phyloP scores from a whole-genome alignment of 2,329 filamentous ascomycete species.

The Colletotrichum orchidophilum region DNA sequence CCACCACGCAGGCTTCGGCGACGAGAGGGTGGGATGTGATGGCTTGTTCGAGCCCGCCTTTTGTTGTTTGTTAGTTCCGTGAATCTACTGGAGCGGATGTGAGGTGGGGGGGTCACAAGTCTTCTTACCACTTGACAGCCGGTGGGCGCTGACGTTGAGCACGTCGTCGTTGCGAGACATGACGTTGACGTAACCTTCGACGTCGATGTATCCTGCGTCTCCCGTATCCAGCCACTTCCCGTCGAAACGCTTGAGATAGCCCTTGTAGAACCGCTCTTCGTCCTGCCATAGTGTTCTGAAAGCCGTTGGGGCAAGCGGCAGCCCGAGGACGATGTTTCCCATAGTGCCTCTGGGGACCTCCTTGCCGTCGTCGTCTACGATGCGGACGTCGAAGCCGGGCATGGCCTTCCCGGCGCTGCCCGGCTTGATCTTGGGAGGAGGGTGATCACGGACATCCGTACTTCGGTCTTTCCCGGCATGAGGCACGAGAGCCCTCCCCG shows the following conservation, averaged over 20 bases:
- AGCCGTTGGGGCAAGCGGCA: conserved; percentile 85
- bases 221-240: conserved; percentile 91
- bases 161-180: conserved; percentile 82
- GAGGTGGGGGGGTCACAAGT: not conserved
- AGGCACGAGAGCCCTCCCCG: conserved; percentile 64
- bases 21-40: conserved; percentile 83
- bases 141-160: conserved; percentile 94
- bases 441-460: conserved; percentile 49
- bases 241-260: conserved; percentile 84
- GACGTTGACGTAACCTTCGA: conserved; percentile 72
- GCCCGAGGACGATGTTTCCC: conserved; percentile 89
- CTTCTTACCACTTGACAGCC: conserved; percentile 81
- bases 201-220: conserved; percentile 87
- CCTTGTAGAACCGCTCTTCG: conserved; percentile 83
- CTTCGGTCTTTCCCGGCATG: conserved; percentile 65
- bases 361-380: conserved; percentile 82
- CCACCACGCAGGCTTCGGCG: conserved; percentile 86
- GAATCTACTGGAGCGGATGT: not conserved
- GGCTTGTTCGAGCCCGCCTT: conserved; percentile 89
- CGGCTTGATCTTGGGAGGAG: conserved; percentile 72
- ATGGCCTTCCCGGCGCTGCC: conserved; percentile 91
- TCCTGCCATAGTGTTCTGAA: conserved; percentile 90
- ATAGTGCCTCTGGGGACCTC: conserved; percentile 78
- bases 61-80: not conserved
- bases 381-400: conserved; percentile 88